Percentiles rank a stretch among this genome's conserved stretches.
These are phyloP conservation scores for Thalia dealbata DNA, from an alignment of 176 grass and related monocot species.

Conservation along the genomic window DNA sequence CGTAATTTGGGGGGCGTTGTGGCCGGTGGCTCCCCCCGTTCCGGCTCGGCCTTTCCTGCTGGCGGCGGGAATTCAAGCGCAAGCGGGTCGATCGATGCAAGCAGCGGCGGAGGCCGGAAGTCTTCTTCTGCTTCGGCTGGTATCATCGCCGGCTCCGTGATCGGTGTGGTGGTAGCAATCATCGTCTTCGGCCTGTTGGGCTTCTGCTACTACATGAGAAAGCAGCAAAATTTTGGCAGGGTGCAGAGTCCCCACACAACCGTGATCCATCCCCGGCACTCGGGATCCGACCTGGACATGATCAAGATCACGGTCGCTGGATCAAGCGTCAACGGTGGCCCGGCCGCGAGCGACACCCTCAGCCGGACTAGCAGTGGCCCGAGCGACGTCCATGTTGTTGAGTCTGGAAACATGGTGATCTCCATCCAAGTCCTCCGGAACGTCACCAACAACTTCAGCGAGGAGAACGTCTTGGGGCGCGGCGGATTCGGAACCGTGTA, in stretches of 20 bases:
- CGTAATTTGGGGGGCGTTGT: not conserved
- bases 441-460: slow-evolving; percentile 12
- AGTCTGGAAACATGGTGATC: slow-evolving; percentile 13
- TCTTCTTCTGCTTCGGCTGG: not conserved
- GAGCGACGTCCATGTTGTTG: slow-evolving; percentile 7
- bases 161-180: not conserved
- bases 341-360: not conserved
- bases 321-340: slow-evolving; percentile 3
- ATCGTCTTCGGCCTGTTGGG: not conserved
- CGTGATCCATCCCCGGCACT: slow-evolving; percentile 11
- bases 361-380: slow-evolving; percentile 8
- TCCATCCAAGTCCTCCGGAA: slow-evolving; percentile 13
- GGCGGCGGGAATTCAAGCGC: not conserved
- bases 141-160: not conserved
- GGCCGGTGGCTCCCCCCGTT: not conserved
- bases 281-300: slow-evolving; percentile 2
- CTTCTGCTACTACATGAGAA: slow-evolving; percentile 10
- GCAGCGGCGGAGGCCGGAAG: not conserved
- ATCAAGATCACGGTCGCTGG: slow-evolving; percentile 13
- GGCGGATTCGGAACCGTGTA: slow-evolving; percentile 13
- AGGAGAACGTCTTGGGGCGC: slow-evolving; percentile 1
- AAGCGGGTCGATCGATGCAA: not conserved
- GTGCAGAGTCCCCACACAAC: slow-evolving; percentile 14
- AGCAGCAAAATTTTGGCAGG: slow-evolving; percentile 2
- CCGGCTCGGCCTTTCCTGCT: not conserved